Evolutionary conservation across 352 stramenopile species (phyloP).

Genomic region (Phytopythium mirpurense): DNA sequence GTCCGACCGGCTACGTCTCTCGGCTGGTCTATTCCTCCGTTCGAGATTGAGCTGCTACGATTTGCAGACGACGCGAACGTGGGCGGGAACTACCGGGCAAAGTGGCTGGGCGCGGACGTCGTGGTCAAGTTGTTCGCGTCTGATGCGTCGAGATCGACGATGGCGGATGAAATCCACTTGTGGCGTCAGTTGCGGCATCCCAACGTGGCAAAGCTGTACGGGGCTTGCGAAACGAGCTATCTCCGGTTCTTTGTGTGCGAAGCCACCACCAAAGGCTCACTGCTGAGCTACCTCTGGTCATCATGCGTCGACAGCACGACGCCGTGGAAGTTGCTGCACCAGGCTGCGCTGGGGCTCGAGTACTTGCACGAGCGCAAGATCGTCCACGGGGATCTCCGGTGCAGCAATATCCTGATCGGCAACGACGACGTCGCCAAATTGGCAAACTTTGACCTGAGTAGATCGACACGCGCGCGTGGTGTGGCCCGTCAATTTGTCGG

Average conservation of each 20-base stretch:
- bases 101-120: neutral
- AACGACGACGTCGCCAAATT: neutral
- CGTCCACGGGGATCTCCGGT: neutral
- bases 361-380: conserved; percentile 2
- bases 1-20: neutral
- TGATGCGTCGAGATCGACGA: neutral
- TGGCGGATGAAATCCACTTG: neutral
- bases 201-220: neutral
- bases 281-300: neutral
- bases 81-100: neutral
- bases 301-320: neutral
- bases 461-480: neutral
- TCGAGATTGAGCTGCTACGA: neutral
- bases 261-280: neutral
- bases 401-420: neutral
- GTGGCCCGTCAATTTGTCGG: neutral
- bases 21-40: neutral
- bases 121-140: neutral
- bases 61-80: neutral
- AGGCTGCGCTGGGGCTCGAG: neutral
- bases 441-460: neutral
- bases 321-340: neutral
- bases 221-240: neutral
- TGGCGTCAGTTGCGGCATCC: neutral
- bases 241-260: neutral